A percentile compares a stretch with the other conserved stretches of the same genome.
Conservation (phyloP, 495 filamentous ascomycete genomes). For the Penicillium mononematosum region DNA sequence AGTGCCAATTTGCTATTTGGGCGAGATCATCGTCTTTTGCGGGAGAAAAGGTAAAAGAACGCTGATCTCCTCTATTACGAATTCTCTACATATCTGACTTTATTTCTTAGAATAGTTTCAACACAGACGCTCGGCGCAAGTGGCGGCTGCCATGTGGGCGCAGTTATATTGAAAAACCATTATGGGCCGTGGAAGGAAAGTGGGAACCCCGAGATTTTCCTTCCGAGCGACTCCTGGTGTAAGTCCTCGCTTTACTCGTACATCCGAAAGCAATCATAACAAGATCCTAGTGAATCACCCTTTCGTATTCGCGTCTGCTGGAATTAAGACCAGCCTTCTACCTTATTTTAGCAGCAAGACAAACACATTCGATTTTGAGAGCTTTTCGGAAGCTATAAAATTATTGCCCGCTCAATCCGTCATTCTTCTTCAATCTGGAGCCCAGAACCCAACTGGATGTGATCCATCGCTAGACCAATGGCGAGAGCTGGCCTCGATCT, state of each 20-base stretch:
- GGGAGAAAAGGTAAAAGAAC: conserved; percentile 14
- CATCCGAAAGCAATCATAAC: neutral
- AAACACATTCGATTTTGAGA: conserved; percentile 15
- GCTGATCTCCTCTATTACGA: neutral
- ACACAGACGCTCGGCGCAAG: conserved; percentile 18
- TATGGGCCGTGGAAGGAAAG: conserved; percentile 18
- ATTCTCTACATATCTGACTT: neutral
- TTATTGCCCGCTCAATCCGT: conserved; percentile 19
- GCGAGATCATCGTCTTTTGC: conserved; percentile 15
- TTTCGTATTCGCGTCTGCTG: conserved; percentile 11
- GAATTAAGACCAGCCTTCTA: conserved; percentile 14
- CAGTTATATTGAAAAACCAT: conserved; percentile 11
- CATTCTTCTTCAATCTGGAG: conserved; percentile 17
- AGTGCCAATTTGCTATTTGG: conserved; percentile 17
- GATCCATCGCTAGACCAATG: conserved; percentile 19
- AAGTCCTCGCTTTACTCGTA: neutral
- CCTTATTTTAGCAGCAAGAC: conserved; percentile 19
- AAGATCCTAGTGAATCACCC: conserved; percentile 14
- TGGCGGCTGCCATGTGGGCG: conserved; percentile 20
- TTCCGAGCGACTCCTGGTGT: conserved; percentile 20
- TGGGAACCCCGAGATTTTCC: conserved; percentile 13
- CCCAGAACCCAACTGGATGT: conserved; percentile 23
- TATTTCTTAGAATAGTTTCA: conserved; percentile 8
- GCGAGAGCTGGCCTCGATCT: conserved; percentile 13
- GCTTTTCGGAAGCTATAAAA: conserved; percentile 9